phyloP scores from a whole-genome alignment of 2,329 filamentous ascomycete genomes.

The Hymenoscyphus occultus region DNA sequence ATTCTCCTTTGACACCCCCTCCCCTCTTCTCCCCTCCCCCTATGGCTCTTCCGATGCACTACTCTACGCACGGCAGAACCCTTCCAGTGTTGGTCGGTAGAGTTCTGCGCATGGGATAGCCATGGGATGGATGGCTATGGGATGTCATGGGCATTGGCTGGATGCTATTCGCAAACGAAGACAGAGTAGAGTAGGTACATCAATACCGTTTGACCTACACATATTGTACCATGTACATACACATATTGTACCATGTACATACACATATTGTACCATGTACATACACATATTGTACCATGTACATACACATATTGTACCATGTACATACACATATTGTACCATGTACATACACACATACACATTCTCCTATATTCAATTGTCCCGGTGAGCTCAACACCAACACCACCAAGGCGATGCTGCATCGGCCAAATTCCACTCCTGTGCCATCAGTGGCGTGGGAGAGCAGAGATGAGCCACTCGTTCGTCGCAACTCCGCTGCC shows the following conservation, averaged over 20 bases:
- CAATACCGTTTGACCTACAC: neutral
- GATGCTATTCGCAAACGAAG: neutral
- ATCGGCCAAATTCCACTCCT: neutral
- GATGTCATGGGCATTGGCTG: neutral
- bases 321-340: neutral
- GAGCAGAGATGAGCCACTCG: slow-evolving; percentile 2
- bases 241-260: no score
- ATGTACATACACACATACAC: no score
- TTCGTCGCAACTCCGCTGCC: neutral
- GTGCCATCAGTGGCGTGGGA: neutral
- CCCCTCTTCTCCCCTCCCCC: no score
- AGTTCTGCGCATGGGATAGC: no score
- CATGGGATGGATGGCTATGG: no score
- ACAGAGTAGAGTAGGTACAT: neutral
- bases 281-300: no score
- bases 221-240: neutral
- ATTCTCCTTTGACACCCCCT: no score
- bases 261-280: no score
- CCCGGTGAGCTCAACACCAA: neutral
- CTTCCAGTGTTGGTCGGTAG: no score
- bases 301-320: no score
- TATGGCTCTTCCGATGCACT: no score
- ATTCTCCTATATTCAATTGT: neutral
- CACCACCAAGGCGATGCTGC: neutral
- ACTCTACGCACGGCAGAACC: no score